Conservation (phyloP, 2,329 filamentous ascomycete genomes). For the Diplodia mutila region DNA sequence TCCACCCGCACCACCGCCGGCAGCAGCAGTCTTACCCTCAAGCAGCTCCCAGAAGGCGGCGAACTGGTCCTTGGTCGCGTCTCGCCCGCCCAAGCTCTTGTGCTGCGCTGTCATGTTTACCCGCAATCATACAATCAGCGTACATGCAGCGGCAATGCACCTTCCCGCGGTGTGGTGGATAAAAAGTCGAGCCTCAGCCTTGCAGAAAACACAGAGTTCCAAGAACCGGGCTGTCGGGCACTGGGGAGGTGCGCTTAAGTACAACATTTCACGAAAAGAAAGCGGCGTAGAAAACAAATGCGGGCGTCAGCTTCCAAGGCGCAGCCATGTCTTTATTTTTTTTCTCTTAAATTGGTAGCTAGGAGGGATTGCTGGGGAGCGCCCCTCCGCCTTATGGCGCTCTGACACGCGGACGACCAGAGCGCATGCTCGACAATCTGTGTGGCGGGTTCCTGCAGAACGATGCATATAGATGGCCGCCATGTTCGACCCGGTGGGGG, state of each 20-base stretch:
- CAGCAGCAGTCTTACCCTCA: constrained; percentile 1
- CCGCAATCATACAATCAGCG: neutral
- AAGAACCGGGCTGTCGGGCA: neutral
- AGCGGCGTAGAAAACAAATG: neutral
- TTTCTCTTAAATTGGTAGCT: constrained; percentile 14
- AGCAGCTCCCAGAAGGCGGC: neutral
- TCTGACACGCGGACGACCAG: constrained; percentile 14
- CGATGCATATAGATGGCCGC: constrained; percentile 8
- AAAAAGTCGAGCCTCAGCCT: neutral
- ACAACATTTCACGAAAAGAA: neutral
- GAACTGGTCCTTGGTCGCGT: neutral
- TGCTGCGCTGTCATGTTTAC: neutral
- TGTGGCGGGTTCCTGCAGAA: constrained; percentile 15
- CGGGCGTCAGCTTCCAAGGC: neutral
- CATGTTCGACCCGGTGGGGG: neutral
- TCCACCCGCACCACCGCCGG: neutral
- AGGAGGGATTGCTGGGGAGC: neutral
- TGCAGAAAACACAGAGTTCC: neutral
- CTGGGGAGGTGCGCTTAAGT: neutral
- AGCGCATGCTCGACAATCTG: constrained; percentile 19
- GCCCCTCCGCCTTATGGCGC: constrained; percentile 2
- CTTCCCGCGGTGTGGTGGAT: neutral
- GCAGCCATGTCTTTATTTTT: constrained; percentile 4
- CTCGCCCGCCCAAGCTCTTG: constrained; percentile 2
- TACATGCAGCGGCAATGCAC: neutral